A percentile compares a stretch with the other conserved stretches of the same genome.
Conservation (phyloP, 768 basidiomycete genomes). For the Serendipita sp. region DNA sequence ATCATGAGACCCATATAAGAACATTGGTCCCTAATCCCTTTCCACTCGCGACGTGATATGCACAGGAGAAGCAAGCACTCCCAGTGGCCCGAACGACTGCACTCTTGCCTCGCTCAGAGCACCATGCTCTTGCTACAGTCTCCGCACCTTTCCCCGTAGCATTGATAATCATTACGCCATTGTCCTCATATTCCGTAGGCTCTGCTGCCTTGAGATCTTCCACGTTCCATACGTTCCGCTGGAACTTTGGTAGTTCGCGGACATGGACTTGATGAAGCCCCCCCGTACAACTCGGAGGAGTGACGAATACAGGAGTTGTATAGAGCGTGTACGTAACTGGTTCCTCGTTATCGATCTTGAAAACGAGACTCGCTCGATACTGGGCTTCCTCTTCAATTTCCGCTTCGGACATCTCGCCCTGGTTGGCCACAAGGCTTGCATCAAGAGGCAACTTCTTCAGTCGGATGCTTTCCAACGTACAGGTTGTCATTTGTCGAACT, state of each 20-base stretch:
- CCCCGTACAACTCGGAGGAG: not conserved
- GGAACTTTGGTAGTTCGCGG: not conserved
- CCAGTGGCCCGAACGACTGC: not conserved
- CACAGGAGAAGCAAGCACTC: slow-evolving; percentile 1
- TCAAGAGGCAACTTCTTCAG: not conserved
- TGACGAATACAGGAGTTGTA: slow-evolving; percentile 4
- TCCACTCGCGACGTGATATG: not conserved
- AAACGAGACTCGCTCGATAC: slow-evolving; percentile 5
- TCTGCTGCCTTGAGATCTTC: not conserved
- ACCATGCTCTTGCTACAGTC: slow-evolving; percentile 4
- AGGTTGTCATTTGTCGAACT: slow-evolving; percentile 4
- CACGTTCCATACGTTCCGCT: not conserved
- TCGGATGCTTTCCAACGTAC: not conserved
- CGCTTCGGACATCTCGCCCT: not conserved
- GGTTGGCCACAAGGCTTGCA: not conserved
- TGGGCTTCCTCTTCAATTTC: slow-evolving; percentile 1
- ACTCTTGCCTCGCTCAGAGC: slow-evolving; percentile 2
- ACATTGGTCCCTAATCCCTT: not conserved
- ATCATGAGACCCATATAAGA: not conserved
- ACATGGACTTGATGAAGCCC: not conserved
- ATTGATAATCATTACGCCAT: slow-evolving; percentile 1
- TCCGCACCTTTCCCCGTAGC: slow-evolving; percentile 7
- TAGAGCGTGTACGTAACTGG: slow-evolving; percentile 3
- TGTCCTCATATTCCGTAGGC: not conserved
- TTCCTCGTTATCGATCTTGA: not conserved